Percentiles rank a stretch among this genome's conserved stretches.
phyloP scores from a whole-genome alignment of 2,329 filamentous ascomycete genomes.

The Cryphonectria naterciae region DNA sequence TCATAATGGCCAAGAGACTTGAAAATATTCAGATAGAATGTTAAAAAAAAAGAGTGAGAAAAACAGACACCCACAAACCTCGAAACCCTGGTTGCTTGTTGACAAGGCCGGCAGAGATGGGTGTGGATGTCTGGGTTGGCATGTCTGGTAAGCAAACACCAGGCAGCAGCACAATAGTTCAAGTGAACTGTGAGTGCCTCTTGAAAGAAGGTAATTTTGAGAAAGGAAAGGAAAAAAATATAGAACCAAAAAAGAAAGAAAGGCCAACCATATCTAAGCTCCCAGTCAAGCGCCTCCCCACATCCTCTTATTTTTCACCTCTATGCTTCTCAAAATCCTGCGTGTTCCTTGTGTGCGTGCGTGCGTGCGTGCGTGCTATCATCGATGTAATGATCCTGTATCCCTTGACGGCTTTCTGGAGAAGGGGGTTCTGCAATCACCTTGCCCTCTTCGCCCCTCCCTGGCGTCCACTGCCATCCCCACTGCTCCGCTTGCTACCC shows the following conservation, averaged over 20 bases:
- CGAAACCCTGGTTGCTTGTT: too few relatives aligned
- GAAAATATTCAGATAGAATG: background rate
- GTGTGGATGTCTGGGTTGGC: background rate
- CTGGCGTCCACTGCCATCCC: conserved; percentile 22
- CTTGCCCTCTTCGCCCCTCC: conserved; percentile 27
- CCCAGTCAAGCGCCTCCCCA: background rate
- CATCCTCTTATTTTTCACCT: background rate
- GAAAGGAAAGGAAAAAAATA: background rate
- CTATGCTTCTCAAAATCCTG: background rate
- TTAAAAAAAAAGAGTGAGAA: background rate
- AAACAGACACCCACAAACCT: too few relatives aligned
- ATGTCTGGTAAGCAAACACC: background rate
- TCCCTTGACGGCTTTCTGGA: background rate
- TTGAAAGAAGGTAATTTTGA: background rate
- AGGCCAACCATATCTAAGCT: background rate
- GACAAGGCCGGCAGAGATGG: background rate
- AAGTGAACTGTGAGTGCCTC: background rate
- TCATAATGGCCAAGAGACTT: too few relatives aligned
- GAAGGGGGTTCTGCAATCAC: background rate
- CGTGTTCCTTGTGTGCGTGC: background rate
- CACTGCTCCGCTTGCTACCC: conserved; percentile 23
- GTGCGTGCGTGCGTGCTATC: background rate
- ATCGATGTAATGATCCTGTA: background rate
- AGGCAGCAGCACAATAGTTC: background rate
- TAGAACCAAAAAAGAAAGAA: background rate